Evolutionary conservation across 2,329 filamentous ascomycete species (phyloP).

Genomic region (Calonectria naviculata): DNA sequence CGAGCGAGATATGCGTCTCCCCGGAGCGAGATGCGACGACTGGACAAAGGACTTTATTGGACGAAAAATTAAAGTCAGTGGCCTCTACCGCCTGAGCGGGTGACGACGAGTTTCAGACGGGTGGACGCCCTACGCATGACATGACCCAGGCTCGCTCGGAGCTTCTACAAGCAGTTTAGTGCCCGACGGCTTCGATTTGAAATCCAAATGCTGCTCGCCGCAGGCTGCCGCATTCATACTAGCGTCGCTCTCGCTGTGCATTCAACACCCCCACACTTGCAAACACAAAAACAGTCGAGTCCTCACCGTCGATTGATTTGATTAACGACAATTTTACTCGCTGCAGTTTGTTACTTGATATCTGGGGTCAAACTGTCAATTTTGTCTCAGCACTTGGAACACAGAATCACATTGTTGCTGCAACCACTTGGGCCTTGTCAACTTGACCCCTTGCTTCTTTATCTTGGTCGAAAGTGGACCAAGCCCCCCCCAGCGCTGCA

Average conservation of each 20-base stretch:
- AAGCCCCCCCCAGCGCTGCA: background rate
- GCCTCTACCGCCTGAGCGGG: background rate
- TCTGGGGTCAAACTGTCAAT: background rate
- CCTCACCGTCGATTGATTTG: constrained; percentile 1
- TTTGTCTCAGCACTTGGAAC: background rate
- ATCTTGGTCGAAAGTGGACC: background rate
- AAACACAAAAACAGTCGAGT: background rate
- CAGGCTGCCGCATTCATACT: background rate
- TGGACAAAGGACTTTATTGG: background rate
- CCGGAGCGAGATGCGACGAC: background rate
- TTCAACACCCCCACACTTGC: background rate
- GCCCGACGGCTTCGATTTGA: no score
- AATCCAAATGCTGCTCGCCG: background rate
- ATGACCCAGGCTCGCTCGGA: background rate
- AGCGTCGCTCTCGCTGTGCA: background rate
- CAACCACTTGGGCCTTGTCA: no score
- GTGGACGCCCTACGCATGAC: background rate
- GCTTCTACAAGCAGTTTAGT: background rate
- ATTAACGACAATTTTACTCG: constrained; percentile 1
- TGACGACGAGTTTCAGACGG: background rate
- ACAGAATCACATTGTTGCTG: no score
- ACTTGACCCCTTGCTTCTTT: background rate
- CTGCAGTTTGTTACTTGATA: background rate
- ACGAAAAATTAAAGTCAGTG: background rate
- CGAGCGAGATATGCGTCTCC: background rate